Evolutionary conservation across 495 filamentous ascomycete species (phyloP).

Genomic region (Neurospora cerealis): DNA sequence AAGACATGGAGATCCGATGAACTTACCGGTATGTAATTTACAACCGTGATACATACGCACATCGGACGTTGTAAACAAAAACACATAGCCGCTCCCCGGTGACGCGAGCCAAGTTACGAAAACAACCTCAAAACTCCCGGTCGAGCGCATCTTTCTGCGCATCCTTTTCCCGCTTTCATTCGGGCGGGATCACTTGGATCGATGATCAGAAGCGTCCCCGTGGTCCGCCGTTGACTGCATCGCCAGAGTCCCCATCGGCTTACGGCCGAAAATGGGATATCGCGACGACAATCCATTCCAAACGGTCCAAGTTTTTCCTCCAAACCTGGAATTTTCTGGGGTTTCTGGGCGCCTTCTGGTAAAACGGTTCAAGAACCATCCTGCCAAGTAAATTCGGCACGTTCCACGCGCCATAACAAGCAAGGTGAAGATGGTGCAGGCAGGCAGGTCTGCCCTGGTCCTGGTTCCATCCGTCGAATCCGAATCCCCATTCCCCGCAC

Average conservation of each 20-base stretch:
- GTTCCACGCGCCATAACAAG: background rate
- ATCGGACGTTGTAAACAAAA: background rate
- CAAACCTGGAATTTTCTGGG: background rate
- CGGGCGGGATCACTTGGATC: background rate
- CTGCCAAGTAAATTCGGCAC: background rate
- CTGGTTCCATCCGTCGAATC: background rate
- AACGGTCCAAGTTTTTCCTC: background rate
- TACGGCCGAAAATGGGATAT: background rate
- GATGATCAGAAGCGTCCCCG: background rate
- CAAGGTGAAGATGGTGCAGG: background rate
- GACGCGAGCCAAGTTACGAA: background rate
- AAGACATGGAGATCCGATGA: background rate
- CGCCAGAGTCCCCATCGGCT: background rate
- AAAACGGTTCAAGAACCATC: background rate
- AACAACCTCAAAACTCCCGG: background rate
- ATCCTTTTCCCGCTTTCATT: background rate
- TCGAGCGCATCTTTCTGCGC: background rate
- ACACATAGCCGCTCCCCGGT: background rate
- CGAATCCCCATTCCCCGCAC: background rate
- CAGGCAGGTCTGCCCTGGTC: background rate
- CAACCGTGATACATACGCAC: background rate
- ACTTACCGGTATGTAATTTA: background rate
- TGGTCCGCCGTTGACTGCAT: background rate
- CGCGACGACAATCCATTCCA: background rate
- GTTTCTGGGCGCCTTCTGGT: background rate